Evolutionary conservation across 1,284 basidiomycete genomes (phyloP).

Genomic region (Schizophyllum amplum): DNA sequence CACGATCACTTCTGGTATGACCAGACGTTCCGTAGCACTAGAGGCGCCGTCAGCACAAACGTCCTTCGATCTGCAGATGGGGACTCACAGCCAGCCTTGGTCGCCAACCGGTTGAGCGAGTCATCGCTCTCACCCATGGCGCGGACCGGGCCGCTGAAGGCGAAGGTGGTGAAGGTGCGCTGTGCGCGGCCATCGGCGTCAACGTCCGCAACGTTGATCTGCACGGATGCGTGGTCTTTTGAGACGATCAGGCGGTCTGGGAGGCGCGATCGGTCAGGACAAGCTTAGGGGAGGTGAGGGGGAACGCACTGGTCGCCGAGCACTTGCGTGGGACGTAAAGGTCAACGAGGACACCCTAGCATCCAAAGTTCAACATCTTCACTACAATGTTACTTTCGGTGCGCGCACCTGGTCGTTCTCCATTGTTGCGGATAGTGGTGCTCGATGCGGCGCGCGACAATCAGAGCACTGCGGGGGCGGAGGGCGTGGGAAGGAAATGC

Average conservation of each 20-base stretch:
- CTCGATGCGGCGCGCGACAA: background rate
- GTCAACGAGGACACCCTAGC: conserved; percentile 95
- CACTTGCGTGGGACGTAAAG: conserved; percentile 99
- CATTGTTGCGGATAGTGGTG: conserved; percentile 33
- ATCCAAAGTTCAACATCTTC: background rate
- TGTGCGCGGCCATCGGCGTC: conserved; percentile 89
- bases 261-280: conserved; percentile 5
- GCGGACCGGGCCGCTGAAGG: conserved; percentile 90
- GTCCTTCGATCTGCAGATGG: background rate
- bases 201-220: conserved; percentile 93
- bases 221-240: conserved; percentile 98
- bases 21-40: conserved; percentile 73
- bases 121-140: conserved; percentile 96
- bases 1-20: conserved; percentile 60
- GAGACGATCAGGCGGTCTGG: conserved; percentile 93
- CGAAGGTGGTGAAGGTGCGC: conserved; percentile 85
- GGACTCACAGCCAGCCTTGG: conserved; percentile 87
- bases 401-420: conserved; percentile 70
- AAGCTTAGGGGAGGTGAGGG: conserved; percentile 8
- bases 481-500: background rate
- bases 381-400: background rate
- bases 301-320: conserved; percentile 81
- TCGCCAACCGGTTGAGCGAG: conserved; percentile 93
- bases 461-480: background rate
- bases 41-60: conserved; percentile 6